These are phyloP conservation scores for Citrus glauca DNA, from an alignment of 345 rosid genomes.

Conservation along the genomic window DNA sequence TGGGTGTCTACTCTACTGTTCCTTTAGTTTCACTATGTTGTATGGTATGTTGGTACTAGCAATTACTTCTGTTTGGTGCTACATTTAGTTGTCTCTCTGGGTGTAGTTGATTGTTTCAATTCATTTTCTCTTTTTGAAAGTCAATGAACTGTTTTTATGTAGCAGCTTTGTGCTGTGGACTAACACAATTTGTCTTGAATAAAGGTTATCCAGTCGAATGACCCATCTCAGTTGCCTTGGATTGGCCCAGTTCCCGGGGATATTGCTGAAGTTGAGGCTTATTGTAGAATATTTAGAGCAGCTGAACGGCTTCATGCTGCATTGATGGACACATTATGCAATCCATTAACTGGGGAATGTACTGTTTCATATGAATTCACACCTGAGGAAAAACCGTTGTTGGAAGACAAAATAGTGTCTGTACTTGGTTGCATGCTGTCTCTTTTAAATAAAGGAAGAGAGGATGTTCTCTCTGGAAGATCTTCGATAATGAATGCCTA, in stretches of 20 bases:
- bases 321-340: slow-evolving; percentile 87
- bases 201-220: slow-evolving; percentile 49
- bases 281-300: slow-evolving; percentile 88
- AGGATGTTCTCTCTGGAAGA: slow-evolving; percentile 92
- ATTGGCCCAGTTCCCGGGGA: slow-evolving; percentile 95
- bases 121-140: background rate
- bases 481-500: slow-evolving; percentile 48
- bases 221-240: slow-evolving; percentile 72
- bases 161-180: background rate
- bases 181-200: slow-evolving; percentile 29
- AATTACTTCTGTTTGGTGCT: background rate
- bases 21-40: background rate
- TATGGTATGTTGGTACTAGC: background rate
- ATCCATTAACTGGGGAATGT: slow-evolving; percentile 94
- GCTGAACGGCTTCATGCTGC: slow-evolving; percentile 82
- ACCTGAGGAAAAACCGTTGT: slow-evolving; percentile 71
- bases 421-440: slow-evolving; percentile 90
- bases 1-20: background rate
- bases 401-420: slow-evolving; percentile 90
- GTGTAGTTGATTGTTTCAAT: background rate
- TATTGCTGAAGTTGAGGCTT: slow-evolving; percentile 95
- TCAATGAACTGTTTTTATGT: slow-evolving; percentile 3
- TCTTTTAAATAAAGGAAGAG: slow-evolving; percentile 81
- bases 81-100: background rate
- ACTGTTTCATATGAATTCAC: slow-evolving; percentile 68